Evolutionary conservation across 768 basidiomycete species (phyloP).

Genomic region (Pleurotus giganteus): DNA sequence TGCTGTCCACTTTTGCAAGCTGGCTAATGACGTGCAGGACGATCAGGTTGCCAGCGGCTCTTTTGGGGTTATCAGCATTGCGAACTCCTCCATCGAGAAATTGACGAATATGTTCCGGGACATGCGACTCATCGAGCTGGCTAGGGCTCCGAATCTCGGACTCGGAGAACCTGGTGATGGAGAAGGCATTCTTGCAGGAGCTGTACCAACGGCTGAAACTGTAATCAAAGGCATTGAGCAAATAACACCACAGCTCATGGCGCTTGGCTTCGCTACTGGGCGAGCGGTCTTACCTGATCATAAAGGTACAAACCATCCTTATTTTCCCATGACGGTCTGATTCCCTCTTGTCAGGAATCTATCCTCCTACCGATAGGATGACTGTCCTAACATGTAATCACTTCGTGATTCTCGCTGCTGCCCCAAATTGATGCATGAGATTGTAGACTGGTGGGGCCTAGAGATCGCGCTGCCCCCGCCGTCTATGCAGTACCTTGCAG

Average conservation of each 20-base stretch:
- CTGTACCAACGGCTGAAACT: conserved; percentile 73
- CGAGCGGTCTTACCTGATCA: conserved; percentile 65
- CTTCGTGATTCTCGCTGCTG: background rate
- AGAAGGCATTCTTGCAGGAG: conserved; percentile 66
- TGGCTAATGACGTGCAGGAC: conserved; percentile 24
- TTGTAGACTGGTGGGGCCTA: conserved; percentile 87
- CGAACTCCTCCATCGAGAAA: conserved; percentile 48
- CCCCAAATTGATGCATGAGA: conserved; percentile 6
- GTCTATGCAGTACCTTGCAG: conserved; percentile 57
- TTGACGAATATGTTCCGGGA: conserved; percentile 52
- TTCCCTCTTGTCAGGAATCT: conserved; percentile 38
- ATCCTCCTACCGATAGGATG: conserved; percentile 75
- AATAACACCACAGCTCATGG: conserved; percentile 77
- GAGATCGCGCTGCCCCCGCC: conserved; percentile 77
- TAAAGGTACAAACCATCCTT: conserved; percentile 38
- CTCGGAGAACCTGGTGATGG: conserved; percentile 73
- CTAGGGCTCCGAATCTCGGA: conserved; percentile 63
- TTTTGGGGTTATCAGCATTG: conserved; percentile 32
- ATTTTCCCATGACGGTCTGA: background rate
- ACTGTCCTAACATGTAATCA: conserved; percentile 71
- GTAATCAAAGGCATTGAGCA: conserved; percentile 65
- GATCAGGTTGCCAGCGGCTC: background rate
- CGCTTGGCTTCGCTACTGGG: conserved; percentile 75
- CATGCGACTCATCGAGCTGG: conserved; percentile 59
- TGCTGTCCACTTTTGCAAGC: conserved; percentile 52